phyloP scores from a whole-genome alignment of 106 monocot species.

The Acorus calamus region DNA sequence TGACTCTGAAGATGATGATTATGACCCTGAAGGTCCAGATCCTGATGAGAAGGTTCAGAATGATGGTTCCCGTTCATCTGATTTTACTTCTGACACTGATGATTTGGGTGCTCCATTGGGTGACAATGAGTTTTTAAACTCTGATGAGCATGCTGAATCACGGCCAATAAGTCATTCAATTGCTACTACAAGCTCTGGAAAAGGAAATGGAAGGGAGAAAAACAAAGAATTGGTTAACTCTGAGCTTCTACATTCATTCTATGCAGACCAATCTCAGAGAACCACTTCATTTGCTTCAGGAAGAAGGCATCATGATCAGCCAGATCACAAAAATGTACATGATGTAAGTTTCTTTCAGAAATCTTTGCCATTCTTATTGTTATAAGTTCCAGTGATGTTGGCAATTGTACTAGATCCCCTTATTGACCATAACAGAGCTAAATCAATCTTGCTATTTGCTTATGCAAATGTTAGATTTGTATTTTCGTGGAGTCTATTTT shows the following conservation, averaged over 20 bases:
- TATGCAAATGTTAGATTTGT: too few relatives aligned
- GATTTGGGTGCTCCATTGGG: conserved; percentile 40
- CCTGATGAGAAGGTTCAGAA: conserved; percentile 19
- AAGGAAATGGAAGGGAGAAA: background rate
- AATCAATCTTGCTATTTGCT: too few relatives aligned
- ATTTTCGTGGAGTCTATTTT: too few relatives aligned
- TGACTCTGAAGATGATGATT: conserved; percentile 95
- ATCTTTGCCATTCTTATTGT: too few relatives aligned
- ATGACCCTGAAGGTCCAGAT: conserved; percentile 52
- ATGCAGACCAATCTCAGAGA: conserved; percentile 16
- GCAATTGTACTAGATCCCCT: too few relatives aligned
- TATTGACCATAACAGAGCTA: too few relatives aligned
- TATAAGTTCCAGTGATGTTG: too few relatives aligned
- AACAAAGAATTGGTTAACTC: conserved; percentile 8
- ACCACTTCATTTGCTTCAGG: conserved; percentile 10
- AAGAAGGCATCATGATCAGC: conserved; percentile 41
- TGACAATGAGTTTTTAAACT: conserved; percentile 14
- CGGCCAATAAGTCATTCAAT: conserved; percentile 3
- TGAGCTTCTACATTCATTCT: conserved; percentile 16
- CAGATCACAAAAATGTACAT: conserved; percentile 75
- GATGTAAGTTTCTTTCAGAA: conserved; percentile 35
- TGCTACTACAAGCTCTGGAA: conserved; percentile 1
- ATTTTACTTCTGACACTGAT: conserved; percentile 90
- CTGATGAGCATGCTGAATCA: conserved; percentile 20
- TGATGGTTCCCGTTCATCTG: conserved; percentile 48